Evolutionary conservation across 2,329 filamentous ascomycete genomes (phyloP).

Genomic region (Teratosphaeria viscida): DNA sequence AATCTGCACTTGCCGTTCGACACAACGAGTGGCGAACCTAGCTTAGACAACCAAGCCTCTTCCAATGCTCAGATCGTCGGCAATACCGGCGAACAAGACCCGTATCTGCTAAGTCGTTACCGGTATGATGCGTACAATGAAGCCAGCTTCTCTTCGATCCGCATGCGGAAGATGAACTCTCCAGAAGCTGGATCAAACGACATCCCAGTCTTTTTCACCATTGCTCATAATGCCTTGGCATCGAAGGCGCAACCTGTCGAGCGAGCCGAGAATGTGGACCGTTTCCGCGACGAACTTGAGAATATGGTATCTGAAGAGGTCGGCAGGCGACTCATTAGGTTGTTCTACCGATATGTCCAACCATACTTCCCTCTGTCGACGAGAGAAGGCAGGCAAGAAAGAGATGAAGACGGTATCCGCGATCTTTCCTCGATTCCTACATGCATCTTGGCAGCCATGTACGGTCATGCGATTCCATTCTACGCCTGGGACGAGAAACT

Average conservation of each 20-base stretch:
- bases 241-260: slow-evolving; percentile 27
- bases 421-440: slow-evolving; percentile 27
- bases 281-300: slow-evolving; percentile 21
- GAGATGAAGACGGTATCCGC: slow-evolving; percentile 19
- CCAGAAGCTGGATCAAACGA: slow-evolving; percentile 11
- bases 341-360: slow-evolving; percentile 35
- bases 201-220: slow-evolving; percentile 25
- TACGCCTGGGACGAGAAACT: slow-evolving; percentile 34
- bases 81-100: slow-evolving; percentile 23
- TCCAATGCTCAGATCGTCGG: slow-evolving; percentile 25
- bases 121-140: slow-evolving; percentile 26
- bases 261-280: slow-evolving; percentile 13
- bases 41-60: slow-evolving; percentile 21
- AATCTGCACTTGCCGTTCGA: slow-evolving; percentile 19
- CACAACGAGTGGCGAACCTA: slow-evolving; percentile 19
- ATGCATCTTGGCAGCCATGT: slow-evolving; percentile 32
- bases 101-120: slow-evolving; percentile 24
- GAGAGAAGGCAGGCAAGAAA: slow-evolving; percentile 24
- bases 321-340: slow-evolving; percentile 29
- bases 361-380: slow-evolving; percentile 36
- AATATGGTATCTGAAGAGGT: slow-evolving; percentile 21
- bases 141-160: slow-evolving; percentile 20
- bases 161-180: slow-evolving; percentile 23
- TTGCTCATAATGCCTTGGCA: slow-evolving; percentile 25
- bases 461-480: slow-evolving; percentile 36